Conservation (phyloP, 2,329 filamentous ascomycete species). For the Byssochlamys sp. region DNA sequence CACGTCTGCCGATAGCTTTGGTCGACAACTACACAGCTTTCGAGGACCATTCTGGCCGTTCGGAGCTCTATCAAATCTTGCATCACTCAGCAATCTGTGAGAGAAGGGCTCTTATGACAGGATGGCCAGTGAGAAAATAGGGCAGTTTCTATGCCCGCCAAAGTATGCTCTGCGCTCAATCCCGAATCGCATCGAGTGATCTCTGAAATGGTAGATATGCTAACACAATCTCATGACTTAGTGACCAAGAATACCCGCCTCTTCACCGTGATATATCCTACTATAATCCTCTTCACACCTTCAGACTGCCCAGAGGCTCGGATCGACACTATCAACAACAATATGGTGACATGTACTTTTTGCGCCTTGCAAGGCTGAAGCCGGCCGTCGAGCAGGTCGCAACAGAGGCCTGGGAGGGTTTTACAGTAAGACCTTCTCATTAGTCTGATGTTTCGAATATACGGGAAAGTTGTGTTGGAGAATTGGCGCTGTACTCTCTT, state of each 20-base stretch:
- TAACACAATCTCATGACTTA: slow-evolving; percentile 6
- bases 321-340: slow-evolving; percentile 77
- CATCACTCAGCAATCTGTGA: background rate
- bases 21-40: background rate
- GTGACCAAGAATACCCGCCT: slow-evolving; percentile 29
- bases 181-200: background rate
- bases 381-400: slow-evolving; percentile 69
- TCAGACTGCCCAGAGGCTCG: slow-evolving; percentile 56
- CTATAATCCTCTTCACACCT: slow-evolving; percentile 70
- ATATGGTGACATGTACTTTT: slow-evolving; percentile 95
- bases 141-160: slow-evolving; percentile 20
- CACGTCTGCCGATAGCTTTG: background rate
- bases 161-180: slow-evolving; percentile 13
- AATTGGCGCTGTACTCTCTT: background rate
- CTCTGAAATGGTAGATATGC: background rate
- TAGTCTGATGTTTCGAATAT: background rate
- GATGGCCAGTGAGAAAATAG: slow-evolving; percentile 11
- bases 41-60: background rate
- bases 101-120: background rate
- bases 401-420: slow-evolving; percentile 63
- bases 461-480: background rate
- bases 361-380: slow-evolving; percentile 79
- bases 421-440: slow-evolving; percentile 40
- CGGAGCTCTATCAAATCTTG: background rate
- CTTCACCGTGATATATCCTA: slow-evolving; percentile 47